phyloP scores from a whole-genome alignment of 2,329 filamentous ascomycete species.

The Aspergillus sp. region DNA sequence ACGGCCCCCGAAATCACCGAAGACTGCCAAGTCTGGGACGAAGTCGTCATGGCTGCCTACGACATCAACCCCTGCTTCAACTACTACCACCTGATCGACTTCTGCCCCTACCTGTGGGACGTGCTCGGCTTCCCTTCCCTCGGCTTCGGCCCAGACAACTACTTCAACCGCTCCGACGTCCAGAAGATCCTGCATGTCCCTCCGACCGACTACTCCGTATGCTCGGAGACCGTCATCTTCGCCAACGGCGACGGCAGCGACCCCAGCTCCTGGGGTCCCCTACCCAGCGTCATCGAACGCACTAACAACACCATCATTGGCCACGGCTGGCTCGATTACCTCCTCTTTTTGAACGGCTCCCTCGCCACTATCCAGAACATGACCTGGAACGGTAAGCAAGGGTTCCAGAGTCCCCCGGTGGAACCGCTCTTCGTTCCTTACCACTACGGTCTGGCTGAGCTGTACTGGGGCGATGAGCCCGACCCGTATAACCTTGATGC shows the following conservation, averaged over 20 bases:
- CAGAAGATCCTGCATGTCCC: slow-evolving; percentile 66
- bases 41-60: slow-evolving; percentile 56
- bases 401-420: slow-evolving; percentile 63
- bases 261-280: slow-evolving; percentile 37
- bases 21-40: slow-evolving; percentile 60
- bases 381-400: slow-evolving; percentile 72
- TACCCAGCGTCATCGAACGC: slow-evolving; percentile 71
- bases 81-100: slow-evolving; percentile 70
- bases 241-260: slow-evolving; percentile 52
- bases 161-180: slow-evolving; percentile 71
- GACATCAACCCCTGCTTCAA: slow-evolving; percentile 75
- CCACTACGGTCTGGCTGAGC: slow-evolving; percentile 40
- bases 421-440: slow-evolving; percentile 71
- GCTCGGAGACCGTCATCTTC: slow-evolving; percentile 41
- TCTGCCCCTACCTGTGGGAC: slow-evolving; percentile 69
- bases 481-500: slow-evolving; percentile 45
- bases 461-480: slow-evolving; percentile 45
- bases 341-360: slow-evolving; percentile 68
- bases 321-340: slow-evolving; percentile 70
- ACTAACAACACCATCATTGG: slow-evolving; percentile 73
- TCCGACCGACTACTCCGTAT: slow-evolving; percentile 44
- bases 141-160: slow-evolving; percentile 62
- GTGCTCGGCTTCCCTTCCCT: slow-evolving; percentile 69
- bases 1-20: slow-evolving; percentile 48
- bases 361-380: slow-evolving; percentile 76